phyloP scores from a whole-genome alignment of 495 filamentous ascomycete species.

The Neurospora africana region DNA sequence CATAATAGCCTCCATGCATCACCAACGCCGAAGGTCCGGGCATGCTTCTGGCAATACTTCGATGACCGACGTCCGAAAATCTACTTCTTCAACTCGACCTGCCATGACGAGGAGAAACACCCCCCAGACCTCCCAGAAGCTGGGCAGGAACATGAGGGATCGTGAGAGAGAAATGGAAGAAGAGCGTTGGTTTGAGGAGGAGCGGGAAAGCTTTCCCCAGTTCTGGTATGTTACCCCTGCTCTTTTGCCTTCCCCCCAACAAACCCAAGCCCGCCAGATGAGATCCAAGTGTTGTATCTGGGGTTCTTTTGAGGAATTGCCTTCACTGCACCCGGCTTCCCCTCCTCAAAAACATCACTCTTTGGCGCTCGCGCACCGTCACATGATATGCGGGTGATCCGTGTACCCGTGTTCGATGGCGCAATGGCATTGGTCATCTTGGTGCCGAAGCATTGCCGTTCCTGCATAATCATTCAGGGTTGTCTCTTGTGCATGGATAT shows the following conservation, averaged over 20 bases:
- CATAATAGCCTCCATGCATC: conserved; percentile 28
- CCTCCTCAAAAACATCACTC: conserved; percentile 16
- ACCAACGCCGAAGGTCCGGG: conserved; percentile 39
- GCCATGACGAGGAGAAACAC: conserved; percentile 30
- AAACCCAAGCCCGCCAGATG: neutral
- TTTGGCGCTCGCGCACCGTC: conserved; percentile 30
- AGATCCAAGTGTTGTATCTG: neutral
- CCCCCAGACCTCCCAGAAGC: conserved; percentile 27
- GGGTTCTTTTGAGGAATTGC: neutral
- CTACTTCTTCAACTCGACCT: conserved; percentile 26
- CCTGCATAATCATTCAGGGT: conserved; percentile 25
- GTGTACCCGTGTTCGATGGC: conserved; percentile 19
- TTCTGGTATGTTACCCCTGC: conserved; percentile 33
- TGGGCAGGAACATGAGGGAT: conserved; percentile 33
- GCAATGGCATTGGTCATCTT: conserved; percentile 1
- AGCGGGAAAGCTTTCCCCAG: conserved; percentile 41
- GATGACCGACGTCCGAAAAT: conserved; percentile 39
- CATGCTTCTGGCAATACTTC: conserved; percentile 38
- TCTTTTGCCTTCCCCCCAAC: neutral
- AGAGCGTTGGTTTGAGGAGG: conserved; percentile 38
- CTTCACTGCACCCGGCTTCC: conserved; percentile 4
- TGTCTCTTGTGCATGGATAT: neutral
- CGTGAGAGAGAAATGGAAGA: conserved; percentile 36
- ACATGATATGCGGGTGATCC: conserved; percentile 33
- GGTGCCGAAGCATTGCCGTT: conserved; percentile 20